A percentile compares a stretch with the other conserved stretches of the same genome.
These are phyloP conservation scores for Rostrohypoxylon terebratum DNA, from an alignment of 495 filamentous ascomycete species.

Conservation along the genomic window DNA sequence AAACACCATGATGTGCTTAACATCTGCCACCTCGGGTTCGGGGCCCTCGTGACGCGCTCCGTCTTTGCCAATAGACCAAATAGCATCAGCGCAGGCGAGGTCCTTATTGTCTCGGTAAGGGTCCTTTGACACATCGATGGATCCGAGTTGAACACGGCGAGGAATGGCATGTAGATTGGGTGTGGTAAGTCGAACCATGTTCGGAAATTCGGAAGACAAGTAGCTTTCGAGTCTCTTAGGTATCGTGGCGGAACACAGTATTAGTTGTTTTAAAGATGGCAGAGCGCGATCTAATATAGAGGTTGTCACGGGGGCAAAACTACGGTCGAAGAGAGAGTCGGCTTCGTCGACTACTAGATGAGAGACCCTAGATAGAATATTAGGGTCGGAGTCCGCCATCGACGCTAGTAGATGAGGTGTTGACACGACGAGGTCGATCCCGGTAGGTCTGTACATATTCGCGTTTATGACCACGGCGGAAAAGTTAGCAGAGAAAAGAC, in stretches of 20 bases:
- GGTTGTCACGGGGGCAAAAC: constrained; percentile 84
- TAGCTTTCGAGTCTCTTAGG: constrained; percentile 86
- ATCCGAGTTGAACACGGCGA: constrained; percentile 90
- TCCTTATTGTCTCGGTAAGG: constrained; percentile 91
- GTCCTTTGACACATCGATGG: constrained; percentile 88
- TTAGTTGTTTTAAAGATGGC: constrained; percentile 85
- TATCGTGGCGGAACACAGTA: constrained; percentile 97
- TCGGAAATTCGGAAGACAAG: constrained; percentile 82
- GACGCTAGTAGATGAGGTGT: constrained; percentile 90
- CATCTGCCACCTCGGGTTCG: constrained; percentile 60
- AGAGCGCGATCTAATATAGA: constrained; percentile 80
- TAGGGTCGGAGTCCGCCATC: constrained; percentile 86
- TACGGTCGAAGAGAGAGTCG: constrained; percentile 92
- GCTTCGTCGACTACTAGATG: constrained; percentile 95
- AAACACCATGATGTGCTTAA: constrained; percentile 93
- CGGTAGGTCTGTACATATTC: constrained; percentile 80
- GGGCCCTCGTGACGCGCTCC: constrained; percentile 66
- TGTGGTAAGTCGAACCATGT: constrained; percentile 85
- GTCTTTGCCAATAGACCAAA: constrained; percentile 91
- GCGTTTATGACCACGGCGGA: constrained; percentile 84
- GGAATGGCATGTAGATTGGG: constrained; percentile 97
- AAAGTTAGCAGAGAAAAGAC: constrained; percentile 79
- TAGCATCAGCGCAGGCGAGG: constrained; percentile 91
- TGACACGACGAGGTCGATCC: constrained; percentile 86
- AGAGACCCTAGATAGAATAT: constrained; percentile 85